Evolutionary conservation across 2,329 filamentous ascomycete genomes (phyloP).

Genomic region (Seiridium unicorne): DNA sequence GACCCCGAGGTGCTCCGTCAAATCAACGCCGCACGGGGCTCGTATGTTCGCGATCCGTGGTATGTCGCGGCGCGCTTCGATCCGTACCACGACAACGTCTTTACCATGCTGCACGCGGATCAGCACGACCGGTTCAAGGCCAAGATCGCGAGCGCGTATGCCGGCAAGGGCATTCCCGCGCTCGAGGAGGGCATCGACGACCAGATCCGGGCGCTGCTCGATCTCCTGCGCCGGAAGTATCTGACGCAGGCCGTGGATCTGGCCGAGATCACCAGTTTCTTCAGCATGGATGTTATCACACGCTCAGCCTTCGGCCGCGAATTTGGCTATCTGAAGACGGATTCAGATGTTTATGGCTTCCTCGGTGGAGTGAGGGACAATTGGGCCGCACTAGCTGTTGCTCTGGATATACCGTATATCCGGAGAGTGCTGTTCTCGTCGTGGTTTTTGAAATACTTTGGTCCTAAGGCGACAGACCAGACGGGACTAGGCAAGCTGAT

Average conservation of each 20-base stretch:
- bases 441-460: conserved; percentile 11
- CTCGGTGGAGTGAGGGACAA: conserved; percentile 9
- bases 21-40: conserved; percentile 33
- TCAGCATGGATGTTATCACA: conserved; percentile 22
- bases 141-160: conserved; percentile 29
- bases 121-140: conserved; percentile 36
- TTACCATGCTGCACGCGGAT: conserved; percentile 42
- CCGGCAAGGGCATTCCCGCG: neutral
- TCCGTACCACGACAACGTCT: conserved; percentile 48
- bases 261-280: conserved; percentile 13
- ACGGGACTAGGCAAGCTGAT: conserved; percentile 12
- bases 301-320: conserved; percentile 19
- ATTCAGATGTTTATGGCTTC: conserved; percentile 18
- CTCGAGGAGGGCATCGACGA: conserved; percentile 3
- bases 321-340: conserved; percentile 18
- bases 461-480: conserved; percentile 17
- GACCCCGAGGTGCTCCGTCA: conserved; percentile 34
- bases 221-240: neutral
- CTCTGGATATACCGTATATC: conserved; percentile 16
- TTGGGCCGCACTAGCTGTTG: conserved; percentile 13
- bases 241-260: conserved; percentile 14
- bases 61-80: conserved; percentile 49
- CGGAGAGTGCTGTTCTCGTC: conserved; percentile 13
- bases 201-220: conserved; percentile 1
- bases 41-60: conserved; percentile 35